Evolutionary conservation across 495 filamentous ascomycete genomes (phyloP).

Genomic region (Neurospora africana): DNA sequence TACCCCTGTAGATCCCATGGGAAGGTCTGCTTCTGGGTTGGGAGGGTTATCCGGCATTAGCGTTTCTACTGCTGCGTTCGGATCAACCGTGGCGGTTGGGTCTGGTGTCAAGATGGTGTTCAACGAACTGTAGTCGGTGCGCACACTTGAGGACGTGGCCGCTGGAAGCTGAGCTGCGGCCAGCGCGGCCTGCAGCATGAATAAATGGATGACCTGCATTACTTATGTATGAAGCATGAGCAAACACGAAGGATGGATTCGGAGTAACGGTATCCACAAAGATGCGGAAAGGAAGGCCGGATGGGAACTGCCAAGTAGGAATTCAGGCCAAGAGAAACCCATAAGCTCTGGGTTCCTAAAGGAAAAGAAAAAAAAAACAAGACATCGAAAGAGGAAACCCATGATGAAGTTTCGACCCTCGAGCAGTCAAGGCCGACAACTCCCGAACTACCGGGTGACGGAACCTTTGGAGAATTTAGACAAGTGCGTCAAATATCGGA

Average conservation of each 20-base stretch:
- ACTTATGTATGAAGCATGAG: not conserved
- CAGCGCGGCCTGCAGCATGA: not conserved
- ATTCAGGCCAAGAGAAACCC: not conserved
- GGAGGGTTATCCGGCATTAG: not conserved
- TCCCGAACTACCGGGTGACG: not conserved
- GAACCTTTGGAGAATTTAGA: not conserved
- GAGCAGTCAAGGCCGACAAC: not conserved
- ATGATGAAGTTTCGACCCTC: not conserved
- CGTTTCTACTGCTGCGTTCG: not conserved
- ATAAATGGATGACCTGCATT: not conserved
- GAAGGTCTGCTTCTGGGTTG: not conserved
- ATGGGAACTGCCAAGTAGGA: not conserved
- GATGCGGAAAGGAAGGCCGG: not conserved
- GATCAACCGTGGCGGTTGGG: not conserved
- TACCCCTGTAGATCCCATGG: not conserved
- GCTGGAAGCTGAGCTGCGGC: not conserved
- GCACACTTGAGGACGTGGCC: not conserved
- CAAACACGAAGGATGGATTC: not conserved
- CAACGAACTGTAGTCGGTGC: not conserved
- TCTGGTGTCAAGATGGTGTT: not conserved
- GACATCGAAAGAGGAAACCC: not conserved
- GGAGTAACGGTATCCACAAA: not conserved
- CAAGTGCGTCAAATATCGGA: not conserved
- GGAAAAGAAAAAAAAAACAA: not conserved
- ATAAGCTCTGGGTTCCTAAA: not conserved